Conservation (phyloP, 164 flowering plant species). For the Stephania japonica region DNA sequence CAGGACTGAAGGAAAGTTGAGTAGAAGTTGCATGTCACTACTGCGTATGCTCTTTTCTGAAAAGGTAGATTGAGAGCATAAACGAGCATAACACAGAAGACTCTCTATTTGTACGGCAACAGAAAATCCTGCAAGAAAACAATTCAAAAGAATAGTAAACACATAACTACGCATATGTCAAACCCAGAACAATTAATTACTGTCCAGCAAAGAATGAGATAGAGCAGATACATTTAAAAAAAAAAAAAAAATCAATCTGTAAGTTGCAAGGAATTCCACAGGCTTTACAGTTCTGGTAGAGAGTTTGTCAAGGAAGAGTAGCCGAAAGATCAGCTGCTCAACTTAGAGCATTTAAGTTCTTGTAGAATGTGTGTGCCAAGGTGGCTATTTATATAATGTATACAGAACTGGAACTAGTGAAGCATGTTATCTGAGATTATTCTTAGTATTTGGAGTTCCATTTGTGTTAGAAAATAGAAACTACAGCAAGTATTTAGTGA, state of each 20-base stretch:
- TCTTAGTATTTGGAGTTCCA: neutral
- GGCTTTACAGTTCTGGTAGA: neutral
- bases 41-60: conserved; percentile 26
- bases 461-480: no score
- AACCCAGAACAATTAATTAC: neutral
- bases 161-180: neutral
- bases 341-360: neutral
- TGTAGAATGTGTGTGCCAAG: neutral
- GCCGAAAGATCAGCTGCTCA: neutral
- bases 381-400: neutral
- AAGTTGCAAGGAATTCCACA: neutral
- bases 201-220: neutral
- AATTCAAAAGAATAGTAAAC: conserved; percentile 5
- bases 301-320: neutral
- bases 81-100: conserved; percentile 47
- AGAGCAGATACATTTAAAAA: neutral
- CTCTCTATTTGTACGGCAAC: conserved; percentile 54
- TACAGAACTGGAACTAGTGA: neutral
- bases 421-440: neutral
- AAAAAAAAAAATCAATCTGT: neutral
- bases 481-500: no score
- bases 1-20: conserved; percentile 63
- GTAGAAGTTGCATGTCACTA: conserved; percentile 33
- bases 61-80: conserved; percentile 37
- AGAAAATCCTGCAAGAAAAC: conserved; percentile 46